Conservation (phyloP, 1,139 yeast species). For the Yamadazyma membranifaciens region DNA sequence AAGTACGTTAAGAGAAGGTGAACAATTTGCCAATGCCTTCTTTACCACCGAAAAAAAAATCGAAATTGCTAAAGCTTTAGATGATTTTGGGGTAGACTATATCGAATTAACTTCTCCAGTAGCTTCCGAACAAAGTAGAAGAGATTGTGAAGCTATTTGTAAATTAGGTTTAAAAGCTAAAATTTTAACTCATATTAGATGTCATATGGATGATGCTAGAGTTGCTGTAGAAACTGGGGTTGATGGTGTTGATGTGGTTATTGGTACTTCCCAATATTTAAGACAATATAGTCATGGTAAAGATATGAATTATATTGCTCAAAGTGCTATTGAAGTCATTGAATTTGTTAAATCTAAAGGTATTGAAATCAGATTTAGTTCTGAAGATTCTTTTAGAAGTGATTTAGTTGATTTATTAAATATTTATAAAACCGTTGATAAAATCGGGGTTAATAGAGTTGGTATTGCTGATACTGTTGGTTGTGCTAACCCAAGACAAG, state of each 20-base stretch:
- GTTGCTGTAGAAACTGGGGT: conserved; percentile 98
- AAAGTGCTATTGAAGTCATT: conserved; percentile 93
- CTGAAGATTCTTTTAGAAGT: conserved; percentile 97
- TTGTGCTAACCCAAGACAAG: conserved; percentile 98
- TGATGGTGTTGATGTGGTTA: conserved; percentile 98
- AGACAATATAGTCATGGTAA: conserved; percentile 97
- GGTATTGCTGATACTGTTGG: conserved; percentile 99
- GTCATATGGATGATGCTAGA: conserved; percentile 98
- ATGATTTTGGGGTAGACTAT: conserved; percentile 97
- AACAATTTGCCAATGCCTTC: conserved; percentile 97
- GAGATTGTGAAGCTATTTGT: conserved; percentile 97
- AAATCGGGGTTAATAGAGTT: conserved; percentile 97
- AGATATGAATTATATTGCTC: conserved; percentile 98
- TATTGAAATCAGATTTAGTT: conserved; percentile 93
- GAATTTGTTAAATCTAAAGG: conserved; percentile 97
- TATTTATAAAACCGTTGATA: conserved; percentile 94
- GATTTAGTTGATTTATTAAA: conserved; percentile 93
- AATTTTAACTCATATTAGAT: conserved; percentile 87
- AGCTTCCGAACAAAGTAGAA: conserved; percentile 90
- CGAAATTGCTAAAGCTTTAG: conserved; percentile 95
- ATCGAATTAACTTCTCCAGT: conserved; percentile 97
- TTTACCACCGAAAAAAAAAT: conserved; percentile 94
- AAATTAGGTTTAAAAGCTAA: conserved; percentile 95
- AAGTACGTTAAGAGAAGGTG: conserved; percentile 96
- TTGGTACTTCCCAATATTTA: conserved; percentile 94